Percentiles rank a stretch among this genome's conserved stretches.
Evolutionary conservation across 371 early-diverging fungal species (phyloP).

Genomic region (Rhizopus stolonifer): DNA sequence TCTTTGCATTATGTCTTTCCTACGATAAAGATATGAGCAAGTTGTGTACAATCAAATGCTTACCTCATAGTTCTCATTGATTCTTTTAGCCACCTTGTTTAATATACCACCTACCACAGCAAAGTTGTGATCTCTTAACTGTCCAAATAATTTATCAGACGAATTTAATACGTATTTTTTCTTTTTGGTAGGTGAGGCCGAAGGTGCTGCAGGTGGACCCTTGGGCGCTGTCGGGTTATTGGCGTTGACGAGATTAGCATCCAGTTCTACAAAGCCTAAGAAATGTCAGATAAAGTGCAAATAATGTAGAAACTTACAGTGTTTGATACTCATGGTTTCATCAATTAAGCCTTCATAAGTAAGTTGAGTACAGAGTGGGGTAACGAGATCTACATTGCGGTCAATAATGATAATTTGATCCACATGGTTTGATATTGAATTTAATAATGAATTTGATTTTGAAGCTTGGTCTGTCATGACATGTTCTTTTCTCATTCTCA

Average conservation of each 20-base stretch:
- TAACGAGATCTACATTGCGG: constrained; percentile 84
- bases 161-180: constrained; percentile 81
- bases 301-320: constrained; percentile 40
- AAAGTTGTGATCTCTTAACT: constrained; percentile 87
- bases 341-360: constrained; percentile 95
- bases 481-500: constrained; percentile 83
- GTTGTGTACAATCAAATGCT: too few species aligned
- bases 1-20: constrained; percentile 85
- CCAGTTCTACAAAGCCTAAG: constrained; percentile 63
- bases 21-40: constrained; percentile 2
- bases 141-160: constrained; percentile 74
- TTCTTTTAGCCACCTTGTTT: constrained; percentile 77
- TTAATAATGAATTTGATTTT: constrained; percentile 35
- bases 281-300: neutral
- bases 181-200: constrained; percentile 52
- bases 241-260: constrained; percentile 47
- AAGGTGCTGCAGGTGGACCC: constrained; percentile 15
- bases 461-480: constrained; percentile 57
- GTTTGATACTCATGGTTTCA: constrained; percentile 69
- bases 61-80: constrained; percentile 85
- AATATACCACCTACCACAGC: constrained; percentile 81
- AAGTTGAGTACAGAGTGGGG: constrained; percentile 89
- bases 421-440: constrained; percentile 66
- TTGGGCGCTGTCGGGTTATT: constrained; percentile 27
- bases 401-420: constrained; percentile 92